Base-by-base conservation (phyloP, 2,329 filamentous ascomycete species). In the Colletotrichum brevisporum region DNA sequence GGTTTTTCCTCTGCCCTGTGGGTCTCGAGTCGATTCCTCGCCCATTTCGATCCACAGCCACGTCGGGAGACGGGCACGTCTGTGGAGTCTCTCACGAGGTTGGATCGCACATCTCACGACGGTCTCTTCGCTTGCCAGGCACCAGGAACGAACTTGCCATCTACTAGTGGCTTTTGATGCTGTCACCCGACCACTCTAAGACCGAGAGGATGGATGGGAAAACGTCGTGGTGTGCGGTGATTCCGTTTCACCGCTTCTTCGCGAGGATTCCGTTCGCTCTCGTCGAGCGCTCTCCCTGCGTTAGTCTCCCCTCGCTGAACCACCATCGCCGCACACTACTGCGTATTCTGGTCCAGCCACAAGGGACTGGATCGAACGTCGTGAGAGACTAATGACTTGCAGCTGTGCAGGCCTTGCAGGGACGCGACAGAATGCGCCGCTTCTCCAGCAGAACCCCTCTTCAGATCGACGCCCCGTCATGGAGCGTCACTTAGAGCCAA, bases 241-340 rank as follows among this genome's bases (percentile, higher is more conserved):
- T 24, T 50, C 45, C 56, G 62, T 45, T 67, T 70, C 67, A 70
- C 67, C 67, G 67, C 67, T 62, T 51, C 67, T 70, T 70, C 31
- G 56, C 51, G 51, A 26, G 57, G 56, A 18, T 24, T 62, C 56
- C 51, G 67, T 70, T 63, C 67, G 56, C 53, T 54, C 51, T 70
- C 56, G 27, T 54, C 24, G 63, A 36, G 31, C 31, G 41, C 41
- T 43, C 16, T 43, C 41, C 41, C 41, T n/a, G 13, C 41, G 16
- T 43, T 43, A 10, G 31, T 9, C 31, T 36, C 31, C 31, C 31
- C 31, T 36, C 8, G 31, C 31, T 36, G 31, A 10, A 2, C 31
- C 31, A 9, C 10, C 31, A 10, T 36, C 31, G 31, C 31, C 21
- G 21, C 21, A 24, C 21, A 10, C 2, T 36, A 10, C 5, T 36